phyloP scores from a whole-genome alignment of 306 rosid genomes.

The Cucurbita ficifolia region DNA sequence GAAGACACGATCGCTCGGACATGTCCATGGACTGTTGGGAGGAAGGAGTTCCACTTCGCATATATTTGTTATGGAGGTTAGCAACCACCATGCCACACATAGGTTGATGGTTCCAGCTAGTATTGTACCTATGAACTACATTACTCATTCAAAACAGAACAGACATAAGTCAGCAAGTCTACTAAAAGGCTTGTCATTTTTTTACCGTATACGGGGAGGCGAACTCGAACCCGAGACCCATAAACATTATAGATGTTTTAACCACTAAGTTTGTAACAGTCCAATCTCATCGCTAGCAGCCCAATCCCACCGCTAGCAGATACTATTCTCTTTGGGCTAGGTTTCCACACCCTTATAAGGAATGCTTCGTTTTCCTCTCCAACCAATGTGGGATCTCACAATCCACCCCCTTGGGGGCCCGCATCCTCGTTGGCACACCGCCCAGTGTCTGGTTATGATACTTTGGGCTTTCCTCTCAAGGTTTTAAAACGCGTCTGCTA shows the following conservation, averaged over 20 bases:
- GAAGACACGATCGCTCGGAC: constrained; percentile 18
- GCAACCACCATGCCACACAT: constrained; percentile 25
- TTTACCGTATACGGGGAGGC: background rate
- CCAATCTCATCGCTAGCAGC: too few relatives aligned
- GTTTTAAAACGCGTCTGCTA: too few relatives aligned
- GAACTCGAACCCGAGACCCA: background rate
- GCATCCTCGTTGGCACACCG: too few relatives aligned
- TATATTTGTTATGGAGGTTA: constrained; percentile 10
- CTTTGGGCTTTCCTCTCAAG: too few relatives aligned
- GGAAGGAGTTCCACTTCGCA: constrained; percentile 11
- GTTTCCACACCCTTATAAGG: too few relatives aligned
- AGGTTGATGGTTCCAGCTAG: constrained; percentile 21
- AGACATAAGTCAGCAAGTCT: background rate
- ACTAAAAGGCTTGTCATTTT: background rate
- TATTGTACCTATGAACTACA: constrained; percentile 20
- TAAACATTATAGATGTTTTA: background rate
- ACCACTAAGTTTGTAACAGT: background rate
- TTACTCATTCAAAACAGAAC: background rate
- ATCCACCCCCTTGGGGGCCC: too few relatives aligned
- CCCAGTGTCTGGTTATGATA: too few relatives aligned
- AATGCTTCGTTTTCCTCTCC: too few relatives aligned
- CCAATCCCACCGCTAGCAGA: too few relatives aligned
- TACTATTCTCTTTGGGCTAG: too few relatives aligned
- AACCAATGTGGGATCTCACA: too few relatives aligned
- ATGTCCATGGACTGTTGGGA: constrained; percentile 26